A percentile compares a stretch with the other conserved stretches of the same genome.
Conservation (phyloP, 2,329 filamentous ascomycete species). For the Bertia moriformis region DNA sequence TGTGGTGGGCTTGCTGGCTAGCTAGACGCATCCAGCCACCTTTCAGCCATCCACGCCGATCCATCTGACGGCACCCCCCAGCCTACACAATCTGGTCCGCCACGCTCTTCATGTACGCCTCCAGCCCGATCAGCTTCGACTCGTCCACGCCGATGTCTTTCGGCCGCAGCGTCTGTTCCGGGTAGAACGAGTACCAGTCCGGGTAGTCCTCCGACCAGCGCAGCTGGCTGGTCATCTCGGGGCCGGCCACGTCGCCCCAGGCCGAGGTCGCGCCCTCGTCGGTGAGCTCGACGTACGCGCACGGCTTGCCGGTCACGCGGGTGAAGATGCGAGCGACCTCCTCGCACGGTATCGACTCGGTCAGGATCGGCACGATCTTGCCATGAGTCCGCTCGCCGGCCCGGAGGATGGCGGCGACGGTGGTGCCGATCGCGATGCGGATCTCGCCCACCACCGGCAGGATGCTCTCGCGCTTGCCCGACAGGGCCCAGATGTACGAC, state of each 20-base stretch:
- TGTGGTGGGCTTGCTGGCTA: too few species aligned
- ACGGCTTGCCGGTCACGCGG: conserved; percentile 2
- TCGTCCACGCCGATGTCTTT: neutral
- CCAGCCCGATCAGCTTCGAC: neutral
- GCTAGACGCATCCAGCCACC: too few species aligned
- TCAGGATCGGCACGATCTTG: conserved; percentile 4
- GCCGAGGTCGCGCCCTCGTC: conserved; percentile 1
- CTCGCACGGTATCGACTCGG: conserved; percentile 3
- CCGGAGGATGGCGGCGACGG: conserved; percentile 4
- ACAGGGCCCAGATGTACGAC: conserved; percentile 3
- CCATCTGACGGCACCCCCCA: too few species aligned
- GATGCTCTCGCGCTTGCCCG: conserved; percentile 3
- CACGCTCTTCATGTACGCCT: neutral
- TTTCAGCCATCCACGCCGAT: too few species aligned
- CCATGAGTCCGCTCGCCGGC: conserved; percentile 2
- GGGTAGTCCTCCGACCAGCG: conserved; percentile 6
- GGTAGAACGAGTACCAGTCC: conserved; percentile 3
- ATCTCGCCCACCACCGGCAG: conserved; percentile 4
- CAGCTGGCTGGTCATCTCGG: conserved; percentile 4
- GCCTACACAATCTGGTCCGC: neutral
- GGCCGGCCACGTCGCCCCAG: conserved; percentile 4
- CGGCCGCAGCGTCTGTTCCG: conserved; percentile 1
- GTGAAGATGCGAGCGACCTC: neutral
- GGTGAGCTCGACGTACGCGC: conserved; percentile 3
- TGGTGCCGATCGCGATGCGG: conserved; percentile 2